Evolutionary conservation across 2,329 filamentous ascomycete genomes (phyloP).

Genomic region (Sclerotinia minor): DNA sequence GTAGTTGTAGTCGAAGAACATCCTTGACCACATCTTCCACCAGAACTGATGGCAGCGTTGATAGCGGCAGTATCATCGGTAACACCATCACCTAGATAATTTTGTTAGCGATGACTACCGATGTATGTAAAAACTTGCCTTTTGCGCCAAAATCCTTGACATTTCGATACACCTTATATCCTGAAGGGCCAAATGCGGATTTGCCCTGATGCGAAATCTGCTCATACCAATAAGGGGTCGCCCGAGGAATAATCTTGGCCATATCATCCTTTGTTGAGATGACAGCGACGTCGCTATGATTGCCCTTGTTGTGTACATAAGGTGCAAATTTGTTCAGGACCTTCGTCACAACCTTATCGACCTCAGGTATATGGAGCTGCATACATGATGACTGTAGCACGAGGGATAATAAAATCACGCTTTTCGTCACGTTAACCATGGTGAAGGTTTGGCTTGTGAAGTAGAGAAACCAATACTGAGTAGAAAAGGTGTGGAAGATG

Average conservation of each 20-base stretch:
- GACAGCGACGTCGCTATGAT: not conserved
- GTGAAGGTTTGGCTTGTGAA: conserved; percentile 11
- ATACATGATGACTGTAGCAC: conserved; percentile 22
- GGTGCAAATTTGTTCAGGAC: conserved; percentile 20
- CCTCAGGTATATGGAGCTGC: conserved; percentile 23
- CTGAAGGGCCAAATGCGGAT: conserved; percentile 29
- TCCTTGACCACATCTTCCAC: conserved; percentile 47
- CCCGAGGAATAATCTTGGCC: conserved; percentile 19
- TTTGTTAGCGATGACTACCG: conserved; percentile 39
- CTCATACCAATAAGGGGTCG: conserved; percentile 32
- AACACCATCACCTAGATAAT: conserved; percentile 47
- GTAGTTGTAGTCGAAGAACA: conserved; percentile 50
- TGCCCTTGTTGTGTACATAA: conserved; percentile 22
- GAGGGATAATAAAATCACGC: conserved; percentile 10
- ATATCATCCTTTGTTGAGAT: conserved; percentile 21
- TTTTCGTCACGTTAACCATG: conserved; percentile 18
- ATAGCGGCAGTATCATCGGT: conserved; percentile 84
- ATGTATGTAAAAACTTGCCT: conserved; percentile 10
- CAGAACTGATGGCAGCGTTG: conserved; percentile 53
- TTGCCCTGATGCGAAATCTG: conserved; percentile 30
- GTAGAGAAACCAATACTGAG: not conserved
- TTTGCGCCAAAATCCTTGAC: conserved; percentile 30
- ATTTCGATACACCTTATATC: conserved; percentile 30
- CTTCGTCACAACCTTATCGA: conserved; percentile 20
- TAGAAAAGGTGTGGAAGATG: not conserved